phyloP scores from a whole-genome alignment of 2,329 filamentous ascomycete species.

The Epichloe scottii region DNA sequence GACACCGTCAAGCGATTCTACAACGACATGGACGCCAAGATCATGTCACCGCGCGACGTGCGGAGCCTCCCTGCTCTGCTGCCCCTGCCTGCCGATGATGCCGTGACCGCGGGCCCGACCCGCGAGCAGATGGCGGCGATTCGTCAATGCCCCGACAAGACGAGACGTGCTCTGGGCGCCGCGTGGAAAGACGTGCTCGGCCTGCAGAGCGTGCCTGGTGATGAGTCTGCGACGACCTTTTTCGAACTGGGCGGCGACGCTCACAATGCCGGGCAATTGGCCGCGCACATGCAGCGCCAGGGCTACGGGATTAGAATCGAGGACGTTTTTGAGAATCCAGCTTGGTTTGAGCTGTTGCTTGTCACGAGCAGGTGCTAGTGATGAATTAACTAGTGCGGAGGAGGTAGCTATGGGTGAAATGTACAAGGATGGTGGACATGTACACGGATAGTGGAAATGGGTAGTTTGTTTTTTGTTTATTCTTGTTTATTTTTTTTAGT shows the following conservation, averaged over 20 bases:
- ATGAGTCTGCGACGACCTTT: not conserved
- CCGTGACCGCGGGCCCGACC: not conserved
- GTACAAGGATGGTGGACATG: too few species aligned
- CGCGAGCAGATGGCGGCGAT: not conserved
- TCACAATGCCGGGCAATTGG: not conserved
- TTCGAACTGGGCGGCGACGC: conserved; percentile 1
- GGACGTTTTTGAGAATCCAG: not conserved
- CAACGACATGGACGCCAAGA: not conserved
- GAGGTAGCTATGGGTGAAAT: not conserved
- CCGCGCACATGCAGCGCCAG: conserved; percentile 1
- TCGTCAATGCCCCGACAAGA: not conserved
- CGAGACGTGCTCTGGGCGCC: not conserved
- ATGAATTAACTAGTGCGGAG: not conserved
- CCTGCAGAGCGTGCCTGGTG: not conserved
- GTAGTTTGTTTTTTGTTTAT: too few species aligned
- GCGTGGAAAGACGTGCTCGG: not conserved
- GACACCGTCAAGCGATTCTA: not conserved
- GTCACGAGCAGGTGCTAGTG: not conserved
- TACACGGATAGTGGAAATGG: too few species aligned
- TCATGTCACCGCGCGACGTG: not conserved
- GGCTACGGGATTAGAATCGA: conserved; percentile 1
- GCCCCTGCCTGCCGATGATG: not conserved
- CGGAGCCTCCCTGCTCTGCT: not conserved
- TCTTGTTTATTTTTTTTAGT: too few species aligned
- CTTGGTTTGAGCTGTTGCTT: not conserved